A percentile compares a stretch with the other conserved stretches of the same genome.
These are phyloP conservation scores for Ashbya aceris DNA, from an alignment of 1,139 yeast genomes.

Conservation along the genomic window DNA sequence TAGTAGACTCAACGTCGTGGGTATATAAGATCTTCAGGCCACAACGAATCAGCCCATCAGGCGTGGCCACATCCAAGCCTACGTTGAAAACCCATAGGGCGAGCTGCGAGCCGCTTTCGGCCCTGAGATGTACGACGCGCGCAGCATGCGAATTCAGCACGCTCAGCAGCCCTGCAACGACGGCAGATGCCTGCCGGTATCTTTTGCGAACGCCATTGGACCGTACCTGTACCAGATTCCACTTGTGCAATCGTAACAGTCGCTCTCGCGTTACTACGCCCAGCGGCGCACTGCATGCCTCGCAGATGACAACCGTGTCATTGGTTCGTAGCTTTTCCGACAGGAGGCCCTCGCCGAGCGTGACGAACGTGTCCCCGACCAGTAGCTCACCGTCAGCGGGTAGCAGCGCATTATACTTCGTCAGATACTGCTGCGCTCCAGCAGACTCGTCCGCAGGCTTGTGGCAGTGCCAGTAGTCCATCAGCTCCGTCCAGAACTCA, in stretches of 20 bases:
- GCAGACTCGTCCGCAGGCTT: conserved; percentile 47
- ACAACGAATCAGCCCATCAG: conserved; percentile 9
- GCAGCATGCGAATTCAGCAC: conserved; percentile 17
- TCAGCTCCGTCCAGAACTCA: conserved; percentile 87
- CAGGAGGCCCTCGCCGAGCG: conserved; percentile 12
- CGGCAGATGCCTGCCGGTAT: conserved; percentile 17
- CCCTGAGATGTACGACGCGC: conserved; percentile 15
- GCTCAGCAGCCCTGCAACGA: conserved; percentile 16
- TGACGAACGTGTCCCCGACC: conserved; percentile 22
- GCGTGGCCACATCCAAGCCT: conserved; percentile 14
- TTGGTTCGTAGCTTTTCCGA: conserved; percentile 2
- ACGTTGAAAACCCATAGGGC: conserved; percentile 25
- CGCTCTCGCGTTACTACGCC: conserved; percentile 17
- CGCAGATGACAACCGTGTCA: conserved; percentile 10
- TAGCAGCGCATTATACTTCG: conserved; percentile 10
- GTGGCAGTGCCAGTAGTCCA: conserved; percentile 99
- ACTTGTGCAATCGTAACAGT: conserved; percentile 18
- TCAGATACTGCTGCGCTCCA: conserved; percentile 5
- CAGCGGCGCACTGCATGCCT: conserved; percentile 11
- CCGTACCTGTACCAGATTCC: conserved; percentile 14
- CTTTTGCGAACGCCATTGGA: conserved; percentile 1
- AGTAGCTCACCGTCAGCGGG: conserved; percentile 21
- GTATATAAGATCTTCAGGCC: conserved; percentile 22
- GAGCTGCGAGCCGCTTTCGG: conserved; percentile 5
- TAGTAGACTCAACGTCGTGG: conserved; percentile 5